Conservation (phyloP, 2,329 filamentous ascomycete genomes). For the Colletotrichum lindemuthianum region DNA sequence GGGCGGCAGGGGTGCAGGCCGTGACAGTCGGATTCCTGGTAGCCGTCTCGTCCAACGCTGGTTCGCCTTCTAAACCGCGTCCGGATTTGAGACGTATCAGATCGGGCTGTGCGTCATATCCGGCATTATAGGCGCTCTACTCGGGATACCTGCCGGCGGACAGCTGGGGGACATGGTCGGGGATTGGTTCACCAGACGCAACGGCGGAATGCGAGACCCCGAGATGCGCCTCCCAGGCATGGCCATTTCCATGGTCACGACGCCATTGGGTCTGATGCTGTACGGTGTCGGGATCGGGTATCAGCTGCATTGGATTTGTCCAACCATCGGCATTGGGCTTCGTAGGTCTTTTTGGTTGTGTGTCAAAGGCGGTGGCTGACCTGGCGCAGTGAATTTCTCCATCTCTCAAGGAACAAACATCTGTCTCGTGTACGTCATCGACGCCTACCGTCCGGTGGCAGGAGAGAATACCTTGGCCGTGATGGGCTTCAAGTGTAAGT, state of each 20-base stretch:
- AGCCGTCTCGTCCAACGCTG: constrained; percentile 64
- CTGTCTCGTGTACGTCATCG: constrained; percentile 66
- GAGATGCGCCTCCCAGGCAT: constrained; percentile 69
- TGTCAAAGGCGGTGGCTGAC: constrained; percentile 1
- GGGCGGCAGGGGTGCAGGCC: constrained; percentile 63
- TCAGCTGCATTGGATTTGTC: constrained; percentile 63
- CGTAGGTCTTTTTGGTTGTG: constrained; percentile 47
- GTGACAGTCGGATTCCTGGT: constrained; percentile 66
- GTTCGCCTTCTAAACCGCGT: constrained; percentile 52
- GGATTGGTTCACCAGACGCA: constrained; percentile 59
- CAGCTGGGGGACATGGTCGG: constrained; percentile 57
- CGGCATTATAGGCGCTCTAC: constrained; percentile 56
- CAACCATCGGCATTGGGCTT: constrained; percentile 64
- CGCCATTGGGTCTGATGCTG: constrained; percentile 56
- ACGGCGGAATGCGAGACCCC: constrained; percentile 65
- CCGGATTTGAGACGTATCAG: constrained; percentile 57
- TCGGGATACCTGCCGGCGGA: constrained; percentile 63
- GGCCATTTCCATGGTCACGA: constrained; percentile 59
- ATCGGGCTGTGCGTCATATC: constrained; percentile 62
- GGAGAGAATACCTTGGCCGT: constrained; percentile 65
- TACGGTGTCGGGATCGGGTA: constrained; percentile 59
- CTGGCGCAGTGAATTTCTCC: constrained; percentile 60
- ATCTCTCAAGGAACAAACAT: constrained; percentile 66
- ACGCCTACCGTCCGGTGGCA: constrained; percentile 66
- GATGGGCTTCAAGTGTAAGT: constrained; percentile 64